A percentile compares a stretch with the other conserved stretches of the same genome.
Conservation (phyloP, 176 grass and related monocot genomes). For the Tillandsia leiboldiana region DNA sequence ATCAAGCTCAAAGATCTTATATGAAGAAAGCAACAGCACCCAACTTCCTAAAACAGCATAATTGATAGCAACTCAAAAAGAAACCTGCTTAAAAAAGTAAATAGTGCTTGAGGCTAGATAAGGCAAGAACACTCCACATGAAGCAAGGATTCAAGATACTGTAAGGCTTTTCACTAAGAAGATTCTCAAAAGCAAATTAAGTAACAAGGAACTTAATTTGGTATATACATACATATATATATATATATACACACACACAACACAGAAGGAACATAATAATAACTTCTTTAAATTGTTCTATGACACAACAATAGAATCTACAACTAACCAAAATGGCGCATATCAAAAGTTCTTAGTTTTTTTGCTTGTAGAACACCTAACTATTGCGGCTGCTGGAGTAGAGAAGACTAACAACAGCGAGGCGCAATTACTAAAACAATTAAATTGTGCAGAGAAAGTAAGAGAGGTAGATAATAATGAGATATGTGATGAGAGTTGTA, state of each 20-base stretch:
- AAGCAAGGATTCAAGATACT: not conserved
- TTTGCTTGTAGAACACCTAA: no score
- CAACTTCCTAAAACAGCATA: not conserved
- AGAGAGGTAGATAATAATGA: no score
- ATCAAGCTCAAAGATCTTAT: not conserved
- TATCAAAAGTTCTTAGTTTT: no score
- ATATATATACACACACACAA: not conserved
- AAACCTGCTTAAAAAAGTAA: not conserved
- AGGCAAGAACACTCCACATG: not conserved
- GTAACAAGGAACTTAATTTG: not conserved
- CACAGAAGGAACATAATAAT: not conserved
- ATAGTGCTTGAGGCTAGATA: not conserved
- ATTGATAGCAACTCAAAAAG: slow-evolving; percentile 1
- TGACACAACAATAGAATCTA: no score
- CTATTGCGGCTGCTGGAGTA: no score
- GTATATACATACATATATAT: no score
- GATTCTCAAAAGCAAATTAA: not conserved
- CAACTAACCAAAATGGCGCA: no score
- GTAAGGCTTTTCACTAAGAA: not conserved
- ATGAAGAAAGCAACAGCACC: not conserved
- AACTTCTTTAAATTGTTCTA: not conserved
- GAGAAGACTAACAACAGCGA: no score
- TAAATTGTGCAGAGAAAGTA: no score
- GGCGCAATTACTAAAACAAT: no score
- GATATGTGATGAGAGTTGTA: not conserved